Evolutionary conservation across 345 rosid species (phyloP).

Genomic region (Isatis tinctoria): DNA sequence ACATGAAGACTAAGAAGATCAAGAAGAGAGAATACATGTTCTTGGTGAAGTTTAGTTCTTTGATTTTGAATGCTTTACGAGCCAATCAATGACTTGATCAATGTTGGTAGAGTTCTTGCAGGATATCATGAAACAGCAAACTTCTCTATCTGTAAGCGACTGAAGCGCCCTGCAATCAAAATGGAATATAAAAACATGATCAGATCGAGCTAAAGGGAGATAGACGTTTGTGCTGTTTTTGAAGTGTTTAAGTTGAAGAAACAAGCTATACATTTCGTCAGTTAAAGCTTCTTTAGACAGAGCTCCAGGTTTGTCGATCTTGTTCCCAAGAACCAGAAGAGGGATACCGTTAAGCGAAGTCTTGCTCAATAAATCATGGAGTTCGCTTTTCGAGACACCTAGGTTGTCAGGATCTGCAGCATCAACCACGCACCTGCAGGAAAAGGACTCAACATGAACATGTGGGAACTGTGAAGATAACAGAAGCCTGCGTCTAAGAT

Average conservation of each 20-base stretch:
- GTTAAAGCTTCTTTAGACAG: conserved; percentile 50
- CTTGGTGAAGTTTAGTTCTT: conserved; percentile 41
- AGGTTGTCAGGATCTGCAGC: conserved; percentile 65
- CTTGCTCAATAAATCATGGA: conserved; percentile 67
- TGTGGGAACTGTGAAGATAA: neutral
- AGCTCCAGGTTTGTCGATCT: conserved; percentile 66
- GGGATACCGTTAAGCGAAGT: conserved; percentile 62
- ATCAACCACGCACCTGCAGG: conserved; percentile 61
- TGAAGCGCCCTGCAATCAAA: conserved; percentile 50
- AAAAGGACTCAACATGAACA: conserved; percentile 3
- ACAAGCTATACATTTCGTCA: conserved; percentile 48
- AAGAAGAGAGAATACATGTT: conserved; percentile 8
- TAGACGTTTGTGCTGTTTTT: neutral
- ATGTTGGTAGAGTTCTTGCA: conserved; percentile 77
- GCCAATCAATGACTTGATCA: conserved; percentile 68
- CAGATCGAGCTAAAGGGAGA: neutral
- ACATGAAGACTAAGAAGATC: conserved; percentile 17
- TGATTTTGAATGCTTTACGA: conserved; percentile 65
- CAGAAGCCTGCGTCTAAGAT: neutral
- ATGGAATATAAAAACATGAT: neutral
- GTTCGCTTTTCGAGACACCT: conserved; percentile 58
- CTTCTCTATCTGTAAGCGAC: conserved; percentile 54
- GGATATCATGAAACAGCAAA: conserved; percentile 68
- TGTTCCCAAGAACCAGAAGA: conserved; percentile 65
- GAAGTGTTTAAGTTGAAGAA: neutral